A percentile compares a stretch with the other conserved stretches of the same genome.
Evolutionary conservation across 2,329 filamentous ascomycete species (phyloP).

Genomic region (Stemphylium beticola): DNA sequence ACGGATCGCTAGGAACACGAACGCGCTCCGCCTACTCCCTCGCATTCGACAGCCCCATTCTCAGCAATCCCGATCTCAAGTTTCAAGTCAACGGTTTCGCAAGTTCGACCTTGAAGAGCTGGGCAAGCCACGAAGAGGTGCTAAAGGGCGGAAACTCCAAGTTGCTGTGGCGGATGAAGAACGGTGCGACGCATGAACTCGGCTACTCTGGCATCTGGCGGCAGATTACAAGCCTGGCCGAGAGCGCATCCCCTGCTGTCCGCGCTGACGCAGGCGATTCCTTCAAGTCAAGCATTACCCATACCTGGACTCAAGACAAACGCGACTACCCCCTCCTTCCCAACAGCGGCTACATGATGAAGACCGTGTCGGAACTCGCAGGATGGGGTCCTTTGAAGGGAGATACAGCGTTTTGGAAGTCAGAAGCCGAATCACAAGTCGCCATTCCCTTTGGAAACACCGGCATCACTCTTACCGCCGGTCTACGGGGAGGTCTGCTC

Average conservation of each 20-base stretch:
- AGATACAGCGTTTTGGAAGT: slow-evolving; percentile 92
- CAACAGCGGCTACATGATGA: slow-evolving; percentile 79
- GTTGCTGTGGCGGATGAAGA: slow-evolving; percentile 72
- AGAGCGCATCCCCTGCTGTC: slow-evolving; percentile 79
- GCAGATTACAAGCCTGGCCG: slow-evolving; percentile 80
- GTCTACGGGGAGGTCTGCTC: slow-evolving; percentile 80
- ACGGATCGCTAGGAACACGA: slow-evolving; percentile 86
- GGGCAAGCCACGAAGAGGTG: slow-evolving; percentile 92
- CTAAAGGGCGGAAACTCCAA: slow-evolving; percentile 78
- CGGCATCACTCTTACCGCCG: slow-evolving; percentile 81
- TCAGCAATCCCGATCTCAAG: slow-evolving; percentile 81
- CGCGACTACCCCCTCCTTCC: slow-evolving; percentile 87
- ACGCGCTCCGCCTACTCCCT: slow-evolving; percentile 92
- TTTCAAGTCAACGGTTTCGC: slow-evolving; percentile 80
- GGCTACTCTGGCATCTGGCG: slow-evolving; percentile 85
- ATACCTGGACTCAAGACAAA: slow-evolving; percentile 79
- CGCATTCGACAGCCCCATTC: slow-evolving; percentile 79
- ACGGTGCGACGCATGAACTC: slow-evolving; percentile 75
- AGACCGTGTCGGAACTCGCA: slow-evolving; percentile 81
- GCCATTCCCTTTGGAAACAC: slow-evolving; percentile 77
- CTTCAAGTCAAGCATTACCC: slow-evolving; percentile 84
- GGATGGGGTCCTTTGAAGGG: slow-evolving; percentile 83
- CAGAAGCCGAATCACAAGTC: slow-evolving; percentile 81
- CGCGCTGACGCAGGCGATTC: slow-evolving; percentile 87
- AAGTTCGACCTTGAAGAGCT: slow-evolving; percentile 85